Evolutionary conservation across 2,329 filamentous ascomycete species (phyloP), one percentile per base, ranked within the genome.

Genomic region (Claviceps capensis): DNA sequence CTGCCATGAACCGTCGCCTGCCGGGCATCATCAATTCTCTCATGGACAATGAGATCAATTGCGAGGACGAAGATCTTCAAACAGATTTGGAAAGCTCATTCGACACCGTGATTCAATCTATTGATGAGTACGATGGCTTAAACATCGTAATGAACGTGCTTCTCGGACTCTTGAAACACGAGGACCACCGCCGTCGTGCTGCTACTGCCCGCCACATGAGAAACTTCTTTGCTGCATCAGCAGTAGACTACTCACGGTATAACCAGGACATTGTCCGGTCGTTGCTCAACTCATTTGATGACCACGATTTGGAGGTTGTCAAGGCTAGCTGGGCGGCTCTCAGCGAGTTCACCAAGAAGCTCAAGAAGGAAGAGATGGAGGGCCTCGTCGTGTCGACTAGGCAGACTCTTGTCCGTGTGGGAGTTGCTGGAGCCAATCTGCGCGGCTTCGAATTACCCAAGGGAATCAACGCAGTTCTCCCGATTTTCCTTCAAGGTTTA

Each of bases 291-390:
- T 90, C 88, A 0, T 98, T 98, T 63, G 89, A 93, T 62, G 93
- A 98, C 61, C 70, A 80, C 50, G 93, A 97, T 62, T 69, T 70
- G 55, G 82, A 84, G 22, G 91, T 97, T 4, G 85, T 97, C 62
- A 94, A 94, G 72, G 79, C 88, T 45, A 82, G 91, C 22, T 97
- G 90, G 90, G 77, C 81, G 51, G 91, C 90, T 5, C 78, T 98
- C 54, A 88, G 73, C 60, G 86, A 87, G 53, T 85, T 98, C 60
- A 96, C 90, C 46, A 90, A 90, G 66, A 85, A 82, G 60, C 78
- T 98, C 55, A 85, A 84, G 64, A 98, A 98, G 68, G 94, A 98
- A 65, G 91, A 97, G 69, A 97, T 98, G 93, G 94, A 98, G 64
- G 82, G 85, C 0, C 76, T 98, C 46, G 89, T 95, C 17, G 73